Evolutionary conservation across 441 rosid species (phyloP).

Genomic region (Biscutella laevigata): DNA sequence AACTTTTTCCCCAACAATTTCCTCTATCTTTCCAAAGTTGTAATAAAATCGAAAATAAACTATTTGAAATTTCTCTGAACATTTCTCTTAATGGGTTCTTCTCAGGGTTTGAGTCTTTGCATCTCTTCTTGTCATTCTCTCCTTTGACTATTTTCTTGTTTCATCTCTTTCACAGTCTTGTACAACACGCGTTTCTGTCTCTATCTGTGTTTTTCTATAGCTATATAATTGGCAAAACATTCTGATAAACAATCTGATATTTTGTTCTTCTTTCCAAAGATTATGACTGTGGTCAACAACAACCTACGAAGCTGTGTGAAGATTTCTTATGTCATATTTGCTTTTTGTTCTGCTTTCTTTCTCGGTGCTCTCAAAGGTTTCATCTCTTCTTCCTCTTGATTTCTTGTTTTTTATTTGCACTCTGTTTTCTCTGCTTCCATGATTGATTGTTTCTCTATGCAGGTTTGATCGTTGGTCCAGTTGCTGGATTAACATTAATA

Average conservation of each 20-base stretch:
- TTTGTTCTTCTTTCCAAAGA: slow-evolving; percentile 14
- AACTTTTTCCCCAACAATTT: too few species aligned
- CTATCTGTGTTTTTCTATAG: background rate
- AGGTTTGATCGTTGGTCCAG: slow-evolving; percentile 67
- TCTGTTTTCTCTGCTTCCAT: slow-evolving; percentile 12
- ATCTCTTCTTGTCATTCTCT: background rate
- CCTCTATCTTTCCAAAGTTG: too few species aligned
- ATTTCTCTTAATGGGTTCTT: background rate
- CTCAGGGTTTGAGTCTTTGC: background rate
- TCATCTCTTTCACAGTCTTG: slow-evolving; percentile 16
- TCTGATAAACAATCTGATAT: too few species aligned
- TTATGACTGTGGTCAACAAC: slow-evolving; percentile 33
- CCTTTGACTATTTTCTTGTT: background rate
- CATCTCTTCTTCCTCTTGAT: background rate
- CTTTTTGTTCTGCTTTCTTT: slow-evolving; percentile 55
- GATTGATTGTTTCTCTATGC: slow-evolving; percentile 15
- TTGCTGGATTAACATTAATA: slow-evolving; percentile 56
- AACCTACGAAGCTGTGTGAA: slow-evolving; percentile 31
- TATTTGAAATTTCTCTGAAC: background rate
- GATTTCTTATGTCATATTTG: slow-evolving; percentile 47
- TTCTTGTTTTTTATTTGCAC: background rate
- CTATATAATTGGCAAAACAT: slow-evolving; percentile 3
- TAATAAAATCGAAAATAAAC: too few species aligned
- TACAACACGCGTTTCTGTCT: slow-evolving; percentile 9
- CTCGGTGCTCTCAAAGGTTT: slow-evolving; percentile 82